Evolutionary conservation across 768 basidiomycete genomes (phyloP), one percentile per base, ranked within the genome.

Genomic region (Mycena pura): DNA sequence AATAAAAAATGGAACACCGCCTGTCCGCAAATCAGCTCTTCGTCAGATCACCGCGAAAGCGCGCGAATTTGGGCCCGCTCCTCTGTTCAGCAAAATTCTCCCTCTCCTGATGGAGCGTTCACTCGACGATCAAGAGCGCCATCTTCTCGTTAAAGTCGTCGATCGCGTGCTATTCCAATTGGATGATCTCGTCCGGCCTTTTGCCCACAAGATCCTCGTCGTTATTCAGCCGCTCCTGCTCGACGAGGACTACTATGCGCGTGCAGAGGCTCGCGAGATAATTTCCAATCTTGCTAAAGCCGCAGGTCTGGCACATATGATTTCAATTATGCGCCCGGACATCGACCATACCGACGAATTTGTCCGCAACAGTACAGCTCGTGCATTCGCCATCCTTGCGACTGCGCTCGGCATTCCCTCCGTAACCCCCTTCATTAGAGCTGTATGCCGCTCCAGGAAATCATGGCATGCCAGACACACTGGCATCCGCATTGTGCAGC

Each of bases 391-490:
- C 28, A 96, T 99, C 57, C 96, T 99, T 58, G 96, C 97, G 10
- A 97, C 96, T 0, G 96, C 97, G 0, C 91, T 99, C 55, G 96
- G 97, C 67, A 99, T 99, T 54, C 96, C 96, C 5, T 91, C 97
- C 7, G 84, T 99, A 21, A 88, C 99, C 2, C 97, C 96, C 43
- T 99, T 99, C 87, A 81, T 99, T 58, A 96, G 96, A 77, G 96
- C 97, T 27, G 96, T 99, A 57, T 99, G 97, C 78, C 90, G 95
- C 40, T 96, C 93, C 56, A 98, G 97, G 76, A 99, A 99, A 78
- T 98, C 96, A 6, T 99, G 97, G 97, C 97, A 99, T 76, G 97
- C 97, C 5, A 87, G 96, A 58, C 96, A 99, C 74, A 99, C 97
- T 4, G 97, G 97, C 77, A 97, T 99, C 70, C 94, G 97, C 69